These are phyloP conservation scores for Cinchona pubescens DNA, from an alignment of 257 asterid genomes.

Conservation along the genomic window DNA sequence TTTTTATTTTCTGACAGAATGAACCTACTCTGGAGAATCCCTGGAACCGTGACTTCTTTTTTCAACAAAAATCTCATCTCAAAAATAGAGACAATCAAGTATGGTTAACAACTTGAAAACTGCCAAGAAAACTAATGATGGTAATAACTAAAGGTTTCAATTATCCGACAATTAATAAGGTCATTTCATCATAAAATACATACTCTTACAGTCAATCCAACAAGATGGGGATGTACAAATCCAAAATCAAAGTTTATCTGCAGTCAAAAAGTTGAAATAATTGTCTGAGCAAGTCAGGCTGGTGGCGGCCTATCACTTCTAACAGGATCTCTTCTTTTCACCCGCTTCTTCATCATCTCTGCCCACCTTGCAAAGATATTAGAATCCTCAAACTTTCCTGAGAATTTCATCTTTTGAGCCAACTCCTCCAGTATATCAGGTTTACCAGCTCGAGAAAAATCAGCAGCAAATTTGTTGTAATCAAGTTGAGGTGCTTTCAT, in stretches of 20 bases:
- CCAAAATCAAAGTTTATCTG: not conserved
- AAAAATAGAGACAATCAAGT: too few relatives aligned
- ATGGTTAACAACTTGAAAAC: not conserved
- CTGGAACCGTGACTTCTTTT: too few relatives aligned
- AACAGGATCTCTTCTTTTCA: slow-evolving; percentile 20
- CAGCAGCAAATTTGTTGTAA: slow-evolving; percentile 56
- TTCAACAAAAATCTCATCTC: too few relatives aligned
- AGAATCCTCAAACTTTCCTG: slow-evolving; percentile 57
- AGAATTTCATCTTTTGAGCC: slow-evolving; percentile 52
- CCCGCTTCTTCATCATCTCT: slow-evolving; percentile 46
- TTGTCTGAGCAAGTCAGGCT: not conserved
- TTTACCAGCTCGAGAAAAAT: slow-evolving; percentile 50
- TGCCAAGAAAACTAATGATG: not conserved
- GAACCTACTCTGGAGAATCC: too few relatives aligned
- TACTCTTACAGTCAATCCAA: not conserved
- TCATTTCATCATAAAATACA: not conserved
- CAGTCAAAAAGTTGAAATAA: not conserved
- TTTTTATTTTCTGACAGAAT: too few relatives aligned
- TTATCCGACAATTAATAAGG: not conserved
- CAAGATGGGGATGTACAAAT: not conserved
- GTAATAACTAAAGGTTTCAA: not conserved
- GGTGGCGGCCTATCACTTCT: not conserved
- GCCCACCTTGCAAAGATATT: slow-evolving; percentile 48
- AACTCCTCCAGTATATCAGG: slow-evolving; percentile 53
- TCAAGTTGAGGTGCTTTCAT: slow-evolving; percentile 79